Conservation (phyloP, 1,139 yeast genomes). For the Wickerhamiella infanticola region DNA sequence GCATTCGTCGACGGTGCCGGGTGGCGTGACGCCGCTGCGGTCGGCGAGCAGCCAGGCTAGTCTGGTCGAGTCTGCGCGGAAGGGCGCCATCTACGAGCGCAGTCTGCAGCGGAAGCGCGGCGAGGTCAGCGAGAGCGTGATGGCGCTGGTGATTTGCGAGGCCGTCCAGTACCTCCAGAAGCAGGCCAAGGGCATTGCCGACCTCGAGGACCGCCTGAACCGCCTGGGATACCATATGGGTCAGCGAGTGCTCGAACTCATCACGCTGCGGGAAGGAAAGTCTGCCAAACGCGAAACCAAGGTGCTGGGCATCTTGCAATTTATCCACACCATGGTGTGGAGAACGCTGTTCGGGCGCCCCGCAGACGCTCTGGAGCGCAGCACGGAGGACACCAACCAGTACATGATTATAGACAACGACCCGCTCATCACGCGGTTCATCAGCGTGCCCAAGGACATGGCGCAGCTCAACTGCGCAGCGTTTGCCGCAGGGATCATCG, state of each 20-base stretch:
- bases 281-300: slow-evolving; percentile 54
- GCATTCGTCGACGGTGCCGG: neutral
- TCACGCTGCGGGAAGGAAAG: slow-evolving; percentile 51
- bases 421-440: slow-evolving; percentile 63
- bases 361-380: slow-evolving; percentile 79
- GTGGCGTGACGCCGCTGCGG: neutral
- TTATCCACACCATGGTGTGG: slow-evolving; percentile 77
- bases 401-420: slow-evolving; percentile 67
- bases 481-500: slow-evolving; percentile 79
- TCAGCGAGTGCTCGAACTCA: slow-evolving; percentile 40
- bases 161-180: slow-evolving; percentile 52
- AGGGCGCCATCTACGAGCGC: slow-evolving; percentile 42
- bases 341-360: slow-evolving; percentile 59
- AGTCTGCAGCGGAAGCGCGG: slow-evolving; percentile 47
- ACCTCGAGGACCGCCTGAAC: slow-evolving; percentile 45
- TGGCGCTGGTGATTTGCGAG: slow-evolving; percentile 59
- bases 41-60: neutral
- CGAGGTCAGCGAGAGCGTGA: slow-evolving; percentile 50
- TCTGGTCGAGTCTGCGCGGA: neutral
- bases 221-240: slow-evolving; percentile 66
- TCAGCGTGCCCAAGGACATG: slow-evolving; percentile 68
- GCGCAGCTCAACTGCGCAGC: slow-evolving; percentile 72
- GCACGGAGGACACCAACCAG: slow-evolving; percentile 68
- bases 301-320: slow-evolving; percentile 66
- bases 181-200: slow-evolving; percentile 54